phyloP scores from a whole-genome alignment of 176 grass and related monocot genomes.

The Musa schizocarpa region DNA sequence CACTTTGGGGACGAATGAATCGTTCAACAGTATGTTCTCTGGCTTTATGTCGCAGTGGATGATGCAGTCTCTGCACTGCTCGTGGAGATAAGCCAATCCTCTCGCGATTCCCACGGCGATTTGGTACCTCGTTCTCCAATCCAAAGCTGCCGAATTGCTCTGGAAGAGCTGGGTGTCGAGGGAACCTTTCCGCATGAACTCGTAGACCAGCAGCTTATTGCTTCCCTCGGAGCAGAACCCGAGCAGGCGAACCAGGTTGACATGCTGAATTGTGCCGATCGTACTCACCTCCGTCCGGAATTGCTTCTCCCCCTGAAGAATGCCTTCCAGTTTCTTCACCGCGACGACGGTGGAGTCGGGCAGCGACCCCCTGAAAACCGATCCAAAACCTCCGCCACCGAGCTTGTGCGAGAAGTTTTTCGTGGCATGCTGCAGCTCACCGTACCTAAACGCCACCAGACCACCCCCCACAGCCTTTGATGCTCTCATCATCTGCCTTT shows the following conservation, averaged over 20 bases:
- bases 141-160: slow-evolving; percentile 25
- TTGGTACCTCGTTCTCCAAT: slow-evolving; percentile 53
- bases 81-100: slow-evolving; percentile 66
- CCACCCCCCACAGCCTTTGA: slow-evolving; percentile 37
- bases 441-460: slow-evolving; percentile 52
- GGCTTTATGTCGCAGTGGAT: slow-evolving; percentile 92
- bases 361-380: slow-evolving; percentile 57
- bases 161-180: slow-evolving; percentile 58
- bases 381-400: slow-evolving; percentile 62
- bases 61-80: slow-evolving; percentile 81
- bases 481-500: slow-evolving; percentile 32
- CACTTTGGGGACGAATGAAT: slow-evolving; percentile 60
- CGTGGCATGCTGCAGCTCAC: slow-evolving; percentile 58
- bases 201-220: slow-evolving; percentile 55
- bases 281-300: slow-evolving; percentile 94
- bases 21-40: slow-evolving; percentile 77
- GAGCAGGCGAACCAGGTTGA: slow-evolving; percentile 60
- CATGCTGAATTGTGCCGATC: slow-evolving; percentile 69
- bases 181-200: slow-evolving; percentile 79
- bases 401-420: slow-evolving; percentile 65
- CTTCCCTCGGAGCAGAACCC: slow-evolving; percentile 72
- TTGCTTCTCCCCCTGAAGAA: slow-evolving; percentile 84
- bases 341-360: slow-evolving; percentile 55
- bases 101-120: slow-evolving; percentile 74
- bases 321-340: slow-evolving; percentile 64